Conservation (phyloP, 2,329 filamentous ascomycete genomes). For the Fusarium citri region DNA sequence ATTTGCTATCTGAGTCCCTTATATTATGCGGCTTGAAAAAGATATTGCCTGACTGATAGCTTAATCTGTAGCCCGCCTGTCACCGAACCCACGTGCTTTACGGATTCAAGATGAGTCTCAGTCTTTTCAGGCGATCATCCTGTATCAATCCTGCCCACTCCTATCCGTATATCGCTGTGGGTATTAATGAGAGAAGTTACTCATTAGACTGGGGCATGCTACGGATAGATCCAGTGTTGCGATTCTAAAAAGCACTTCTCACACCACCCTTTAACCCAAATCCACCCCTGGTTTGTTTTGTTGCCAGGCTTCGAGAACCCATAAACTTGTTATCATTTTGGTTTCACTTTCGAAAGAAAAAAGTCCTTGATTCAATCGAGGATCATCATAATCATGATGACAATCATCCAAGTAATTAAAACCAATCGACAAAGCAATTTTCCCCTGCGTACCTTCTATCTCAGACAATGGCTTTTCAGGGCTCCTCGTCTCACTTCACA, state of each 20-base stretch:
- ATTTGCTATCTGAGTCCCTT: conserved; percentile 2
- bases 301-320: conserved; percentile 8
- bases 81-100: conserved; percentile 5
- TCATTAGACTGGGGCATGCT: conserved; percentile 23
- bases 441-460: not conserved
- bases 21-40: not conserved
- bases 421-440: conserved; percentile 1
- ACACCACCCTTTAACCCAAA: conserved; percentile 27
- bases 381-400: conserved; percentile 4
- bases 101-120: conserved; percentile 4
- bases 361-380: conserved; percentile 8
- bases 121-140: conserved; percentile 6
- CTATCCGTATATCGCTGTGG: conserved; percentile 11
- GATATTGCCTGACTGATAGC: not conserved
- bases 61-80: not conserved
- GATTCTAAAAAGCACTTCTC: conserved; percentile 10
- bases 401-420: conserved; percentile 20
- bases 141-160: conserved; percentile 9
- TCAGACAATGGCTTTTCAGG: conserved; percentile 5
- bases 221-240: conserved; percentile 34
- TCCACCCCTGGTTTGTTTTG: conserved; percentile 24
- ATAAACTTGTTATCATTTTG: conserved; percentile 24
- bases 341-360: not conserved
- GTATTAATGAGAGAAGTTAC: conserved; percentile 9
- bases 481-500: not conserved